These are phyloP conservation scores for Euphorbia tirucalli DNA, from an alignment of 345 rosid species.

Conservation along the genomic window DNA sequence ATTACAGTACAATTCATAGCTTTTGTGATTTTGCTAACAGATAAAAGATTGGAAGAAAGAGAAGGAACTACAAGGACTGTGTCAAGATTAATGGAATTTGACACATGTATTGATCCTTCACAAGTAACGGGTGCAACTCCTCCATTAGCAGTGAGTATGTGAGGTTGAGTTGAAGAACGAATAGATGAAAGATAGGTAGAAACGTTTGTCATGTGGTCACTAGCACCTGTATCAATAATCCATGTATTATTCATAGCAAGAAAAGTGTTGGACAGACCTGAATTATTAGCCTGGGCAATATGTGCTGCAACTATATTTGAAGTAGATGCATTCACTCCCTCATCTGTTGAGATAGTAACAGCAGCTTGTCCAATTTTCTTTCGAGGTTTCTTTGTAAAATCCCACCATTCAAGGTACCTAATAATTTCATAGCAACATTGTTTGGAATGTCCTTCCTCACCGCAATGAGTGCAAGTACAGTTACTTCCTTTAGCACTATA, in stretches of 20 bases:
- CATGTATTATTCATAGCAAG: neutral
- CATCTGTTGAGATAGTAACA: too few species aligned
- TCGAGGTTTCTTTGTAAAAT: neutral
- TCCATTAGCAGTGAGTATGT: neutral
- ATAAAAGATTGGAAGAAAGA: slow-evolving; percentile 6
- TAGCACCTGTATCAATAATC: slow-evolving; percentile 13
- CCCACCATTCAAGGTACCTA: neutral
- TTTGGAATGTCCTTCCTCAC: neutral
- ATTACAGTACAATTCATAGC: neutral
- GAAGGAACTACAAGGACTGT: neutral
- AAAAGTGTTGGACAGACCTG: neutral
- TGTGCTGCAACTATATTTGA: neutral
- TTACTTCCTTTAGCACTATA: neutral
- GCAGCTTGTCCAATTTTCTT: neutral
- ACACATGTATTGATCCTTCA: neutral
- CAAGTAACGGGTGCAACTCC: neutral
- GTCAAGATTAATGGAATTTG: neutral
- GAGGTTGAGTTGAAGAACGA: neutral
- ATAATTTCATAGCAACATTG: neutral
- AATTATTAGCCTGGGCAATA: neutral
- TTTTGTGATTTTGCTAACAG: neutral
- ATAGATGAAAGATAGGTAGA: neutral
- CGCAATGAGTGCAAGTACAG: neutral
- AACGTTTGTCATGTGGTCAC: neutral
- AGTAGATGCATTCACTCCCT: too few species aligned